A percentile compares a stretch with the other conserved stretches of the same genome.
phyloP scores from a whole-genome alignment of 2,329 filamentous ascomycete genomes.

The Thelonectria discophora region DNA sequence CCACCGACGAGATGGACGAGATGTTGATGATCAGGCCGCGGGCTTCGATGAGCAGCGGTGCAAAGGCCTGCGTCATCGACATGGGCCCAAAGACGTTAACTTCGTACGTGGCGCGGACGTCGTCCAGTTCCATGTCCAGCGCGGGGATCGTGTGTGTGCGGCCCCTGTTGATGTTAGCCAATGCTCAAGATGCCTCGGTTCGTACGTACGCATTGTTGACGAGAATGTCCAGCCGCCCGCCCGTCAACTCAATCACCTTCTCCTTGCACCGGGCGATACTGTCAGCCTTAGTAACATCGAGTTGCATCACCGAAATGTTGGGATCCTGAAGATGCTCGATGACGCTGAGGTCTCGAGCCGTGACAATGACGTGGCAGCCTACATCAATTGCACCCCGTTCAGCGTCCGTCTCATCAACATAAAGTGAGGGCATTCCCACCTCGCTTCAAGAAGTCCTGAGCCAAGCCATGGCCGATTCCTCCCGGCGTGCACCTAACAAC shows the following conservation, averaged over 20 bases:
- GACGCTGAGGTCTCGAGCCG: slow-evolving; percentile 60
- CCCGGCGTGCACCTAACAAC: slow-evolving; percentile 62
- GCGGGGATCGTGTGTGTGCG: slow-evolving; percentile 61
- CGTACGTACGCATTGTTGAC: slow-evolving; percentile 65
- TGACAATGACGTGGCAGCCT: slow-evolving; percentile 63
- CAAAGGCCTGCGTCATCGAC: slow-evolving; percentile 62
- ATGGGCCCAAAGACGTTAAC: slow-evolving; percentile 67
- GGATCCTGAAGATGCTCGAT: slow-evolving; percentile 55
- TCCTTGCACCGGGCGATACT: slow-evolving; percentile 60
- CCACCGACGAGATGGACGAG: slow-evolving; percentile 59
- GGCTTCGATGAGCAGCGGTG: slow-evolving; percentile 58
- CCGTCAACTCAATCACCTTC: slow-evolving; percentile 58
- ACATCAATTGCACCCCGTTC: neutral
- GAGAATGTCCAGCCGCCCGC: slow-evolving; percentile 64
- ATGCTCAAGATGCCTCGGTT: neutral
- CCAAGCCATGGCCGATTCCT: slow-evolving; percentile 65
- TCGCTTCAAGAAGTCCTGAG: slow-evolving; percentile 60
- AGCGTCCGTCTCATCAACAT: neutral
- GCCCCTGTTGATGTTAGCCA: slow-evolving; percentile 49
- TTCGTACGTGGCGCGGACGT: slow-evolving; percentile 63
- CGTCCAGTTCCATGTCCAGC: slow-evolving; percentile 60
- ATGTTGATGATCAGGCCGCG: slow-evolving; percentile 65
- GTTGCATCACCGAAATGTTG: slow-evolving; percentile 59
- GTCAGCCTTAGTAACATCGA: slow-evolving; percentile 62
- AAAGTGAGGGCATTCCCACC: slow-evolving; percentile 46